A percentile compares a stretch with the other conserved stretches of the same genome.
phyloP scores from a whole-genome alignment of 345 rosid genomes.

The Citrus maxima region DNA sequence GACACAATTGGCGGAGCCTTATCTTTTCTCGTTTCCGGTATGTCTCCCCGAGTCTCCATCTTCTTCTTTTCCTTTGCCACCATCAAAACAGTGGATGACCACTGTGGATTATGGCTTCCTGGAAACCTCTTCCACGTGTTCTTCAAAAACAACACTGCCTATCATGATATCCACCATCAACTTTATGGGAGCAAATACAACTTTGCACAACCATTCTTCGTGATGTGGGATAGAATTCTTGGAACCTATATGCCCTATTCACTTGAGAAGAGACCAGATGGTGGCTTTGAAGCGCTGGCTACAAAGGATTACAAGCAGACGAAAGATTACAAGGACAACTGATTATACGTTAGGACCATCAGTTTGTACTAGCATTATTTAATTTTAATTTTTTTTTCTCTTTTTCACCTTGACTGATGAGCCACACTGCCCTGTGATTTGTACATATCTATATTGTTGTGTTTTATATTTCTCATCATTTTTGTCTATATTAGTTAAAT shows the following conservation, averaged over 20 bases:
- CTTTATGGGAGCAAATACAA: conserved; percentile 74
- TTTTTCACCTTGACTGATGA: background rate
- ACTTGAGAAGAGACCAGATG: conserved; percentile 64
- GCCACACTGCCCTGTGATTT: conserved; percentile 18
- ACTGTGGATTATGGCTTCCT: conserved; percentile 81
- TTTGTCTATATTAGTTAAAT: conserved; percentile 14
- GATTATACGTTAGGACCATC: conserved; percentile 15
- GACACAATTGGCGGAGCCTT: conserved; percentile 84
- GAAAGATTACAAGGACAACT: conserved; percentile 48
- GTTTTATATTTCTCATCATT: conserved; percentile 11
- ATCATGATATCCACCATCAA: conserved; percentile 87
- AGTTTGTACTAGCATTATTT: conserved; percentile 9
- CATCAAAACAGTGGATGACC: conserved; percentile 83
- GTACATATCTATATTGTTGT: conserved; percentile 22
- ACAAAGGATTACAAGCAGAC: conserved; percentile 43
- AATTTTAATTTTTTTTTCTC: background rate
- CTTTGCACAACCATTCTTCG: conserved; percentile 83
- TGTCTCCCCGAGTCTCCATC: conserved; percentile 77
- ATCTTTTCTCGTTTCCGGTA: conserved; percentile 76
- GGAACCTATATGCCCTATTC: conserved; percentile 90
- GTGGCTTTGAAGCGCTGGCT: conserved; percentile 72
- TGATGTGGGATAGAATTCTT: conserved; percentile 74
- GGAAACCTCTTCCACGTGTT: conserved; percentile 71
- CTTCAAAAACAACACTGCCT: conserved; percentile 78
- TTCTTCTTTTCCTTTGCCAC: conserved; percentile 92